Evolutionary conservation across 2,329 filamentous ascomycete genomes (phyloP).

Genomic region (Magnaporthiopsis rhizophila): DNA sequence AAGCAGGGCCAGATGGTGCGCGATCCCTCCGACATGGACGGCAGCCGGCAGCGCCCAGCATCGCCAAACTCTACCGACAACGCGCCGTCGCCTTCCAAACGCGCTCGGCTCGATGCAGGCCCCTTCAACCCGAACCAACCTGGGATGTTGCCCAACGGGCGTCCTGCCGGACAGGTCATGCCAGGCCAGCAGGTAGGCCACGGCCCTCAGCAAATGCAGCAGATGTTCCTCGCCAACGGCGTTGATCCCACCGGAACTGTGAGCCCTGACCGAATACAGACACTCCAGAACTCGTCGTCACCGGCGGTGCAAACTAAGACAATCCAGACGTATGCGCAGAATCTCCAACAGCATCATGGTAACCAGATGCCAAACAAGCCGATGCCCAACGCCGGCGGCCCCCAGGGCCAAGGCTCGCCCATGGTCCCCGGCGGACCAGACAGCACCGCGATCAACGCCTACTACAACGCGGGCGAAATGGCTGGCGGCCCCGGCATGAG

Average conservation of each 20-base stretch:
- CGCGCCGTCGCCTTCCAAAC: constrained; percentile 85
- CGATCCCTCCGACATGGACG: constrained; percentile 80
- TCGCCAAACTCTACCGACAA: constrained; percentile 81
- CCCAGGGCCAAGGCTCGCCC: constrained; percentile 70
- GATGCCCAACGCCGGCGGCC: constrained; percentile 65
- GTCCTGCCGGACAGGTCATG: constrained; percentile 60
- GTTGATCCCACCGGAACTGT: constrained; percentile 64
- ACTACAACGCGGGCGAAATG: constrained; percentile 59
- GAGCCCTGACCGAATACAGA: constrained; percentile 67
- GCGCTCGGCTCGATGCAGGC: constrained; percentile 70
- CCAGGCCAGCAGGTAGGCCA: constrained; percentile 59
- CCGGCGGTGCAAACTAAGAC: constrained; percentile 68
- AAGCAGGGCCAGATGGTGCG: constrained; percentile 70
- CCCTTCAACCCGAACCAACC: constrained; percentile 65
- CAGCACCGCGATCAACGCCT: constrained; percentile 45
- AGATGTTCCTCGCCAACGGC: constrained; percentile 59
- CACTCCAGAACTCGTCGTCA: constrained; percentile 41
- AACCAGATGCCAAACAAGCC: constrained; percentile 73
- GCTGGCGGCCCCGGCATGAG: constrained; percentile 49
- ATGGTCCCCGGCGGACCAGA: constrained; percentile 70
- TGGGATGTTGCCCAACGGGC: constrained; percentile 66
- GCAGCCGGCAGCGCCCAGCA: constrained; percentile 69
- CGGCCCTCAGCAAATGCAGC: constrained; percentile 44
- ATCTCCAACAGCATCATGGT: constrained; percentile 75
- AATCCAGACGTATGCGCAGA: constrained; percentile 80